Percentiles rank a stretch among this genome's conserved stretches.
These are phyloP conservation scores for Amauroascus verrucosus DNA, from an alignment of 2,329 filamentous ascomycete genomes.

Conservation along the genomic window DNA sequence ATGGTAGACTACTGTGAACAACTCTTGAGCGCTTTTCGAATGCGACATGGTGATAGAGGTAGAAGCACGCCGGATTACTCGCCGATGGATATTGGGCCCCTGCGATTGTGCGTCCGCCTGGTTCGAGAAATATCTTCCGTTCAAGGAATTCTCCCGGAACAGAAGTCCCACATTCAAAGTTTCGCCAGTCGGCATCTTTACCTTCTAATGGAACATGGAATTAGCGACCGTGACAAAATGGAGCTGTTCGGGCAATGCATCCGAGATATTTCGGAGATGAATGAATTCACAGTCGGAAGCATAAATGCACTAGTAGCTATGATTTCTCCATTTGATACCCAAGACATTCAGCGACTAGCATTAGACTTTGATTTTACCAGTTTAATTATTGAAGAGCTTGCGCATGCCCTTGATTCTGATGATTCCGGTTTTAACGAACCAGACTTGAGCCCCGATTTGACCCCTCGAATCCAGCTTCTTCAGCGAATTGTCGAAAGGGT, in stretches of 20 bases:
- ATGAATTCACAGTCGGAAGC: constrained; percentile 59
- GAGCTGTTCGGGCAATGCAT: constrained; percentile 58
- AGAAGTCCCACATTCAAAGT: constrained; percentile 52
- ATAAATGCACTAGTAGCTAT: constrained; percentile 52
- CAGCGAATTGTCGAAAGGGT: constrained; percentile 49
- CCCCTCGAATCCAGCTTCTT: constrained; percentile 50
- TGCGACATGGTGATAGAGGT: constrained; percentile 33
- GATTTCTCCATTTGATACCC: constrained; percentile 32
- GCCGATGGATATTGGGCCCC: constrained; percentile 36
- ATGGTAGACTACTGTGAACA: constrained; percentile 54
- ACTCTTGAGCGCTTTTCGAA: constrained; percentile 43
- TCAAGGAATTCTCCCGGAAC: constrained; percentile 44
- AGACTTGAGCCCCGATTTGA: constrained; percentile 32
- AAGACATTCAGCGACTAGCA: constrained; percentile 49
- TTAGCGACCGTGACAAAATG: constrained; percentile 47
- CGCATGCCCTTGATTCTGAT: constrained; percentile 42
- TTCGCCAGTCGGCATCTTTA: constrained; percentile 54
- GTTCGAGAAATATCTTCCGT: constrained; percentile 60
- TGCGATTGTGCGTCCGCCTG: constrained; percentile 53
- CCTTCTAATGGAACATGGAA: constrained; percentile 49
- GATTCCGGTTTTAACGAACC: constrained; percentile 31
- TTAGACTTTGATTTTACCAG: constrained; percentile 51
- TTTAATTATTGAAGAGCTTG: constrained; percentile 56
- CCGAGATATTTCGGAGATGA: constrained; percentile 54
- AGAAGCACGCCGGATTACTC: constrained; percentile 17